Conservation (phyloP, 352 stramenopile species). For the Phytophthora idaei region DNA sequence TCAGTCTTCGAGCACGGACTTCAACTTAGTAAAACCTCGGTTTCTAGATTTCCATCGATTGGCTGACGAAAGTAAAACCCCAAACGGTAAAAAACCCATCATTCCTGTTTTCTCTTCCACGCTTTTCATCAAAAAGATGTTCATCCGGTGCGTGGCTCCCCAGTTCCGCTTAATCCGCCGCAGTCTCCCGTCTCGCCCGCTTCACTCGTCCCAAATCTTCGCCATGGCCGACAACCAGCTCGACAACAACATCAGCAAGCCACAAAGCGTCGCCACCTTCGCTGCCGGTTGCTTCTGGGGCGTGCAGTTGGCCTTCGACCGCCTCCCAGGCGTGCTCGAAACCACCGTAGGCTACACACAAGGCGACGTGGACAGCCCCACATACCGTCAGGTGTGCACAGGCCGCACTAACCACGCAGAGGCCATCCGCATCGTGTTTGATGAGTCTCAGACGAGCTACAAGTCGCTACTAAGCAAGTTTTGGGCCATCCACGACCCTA, state of each 20-base stretch:
- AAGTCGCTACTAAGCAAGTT: slow-evolving; percentile 75
- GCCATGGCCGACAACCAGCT: slow-evolving; percentile 54
- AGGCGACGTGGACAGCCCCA: slow-evolving; percentile 86
- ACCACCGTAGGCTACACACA: slow-evolving; percentile 92
- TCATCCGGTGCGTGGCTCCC: slow-evolving; percentile 2
- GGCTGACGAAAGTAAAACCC: neutral
- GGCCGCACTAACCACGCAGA: slow-evolving; percentile 95
- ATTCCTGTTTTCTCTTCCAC: neutral
- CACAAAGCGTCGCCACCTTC: slow-evolving; percentile 89
- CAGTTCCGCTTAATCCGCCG: slow-evolving; percentile 28
- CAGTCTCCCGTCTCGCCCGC: slow-evolving; percentile 17
- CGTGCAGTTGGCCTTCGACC: slow-evolving; percentile 96
- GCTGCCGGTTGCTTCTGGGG: slow-evolving; percentile 98
- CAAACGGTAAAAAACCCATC: neutral
- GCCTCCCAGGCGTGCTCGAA: slow-evolving; percentile 91
- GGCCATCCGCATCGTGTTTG: slow-evolving; percentile 93
- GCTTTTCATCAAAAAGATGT: neutral
- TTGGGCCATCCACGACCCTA: slow-evolving; percentile 94
- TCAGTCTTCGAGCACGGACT: too few relatives aligned
- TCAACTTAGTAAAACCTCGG: too few relatives aligned
- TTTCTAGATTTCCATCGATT: too few relatives aligned
- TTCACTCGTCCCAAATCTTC: slow-evolving; percentile 12
- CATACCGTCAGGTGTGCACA: slow-evolving; percentile 95
- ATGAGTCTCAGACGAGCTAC: slow-evolving; percentile 89
- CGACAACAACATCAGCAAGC: slow-evolving; percentile 8